Evolutionary conservation across 2,329 filamentous ascomycete genomes (phyloP), one percentile per base, ranked within the genome.

Genomic region (Macrophomina pseudophaseolina): DNA sequence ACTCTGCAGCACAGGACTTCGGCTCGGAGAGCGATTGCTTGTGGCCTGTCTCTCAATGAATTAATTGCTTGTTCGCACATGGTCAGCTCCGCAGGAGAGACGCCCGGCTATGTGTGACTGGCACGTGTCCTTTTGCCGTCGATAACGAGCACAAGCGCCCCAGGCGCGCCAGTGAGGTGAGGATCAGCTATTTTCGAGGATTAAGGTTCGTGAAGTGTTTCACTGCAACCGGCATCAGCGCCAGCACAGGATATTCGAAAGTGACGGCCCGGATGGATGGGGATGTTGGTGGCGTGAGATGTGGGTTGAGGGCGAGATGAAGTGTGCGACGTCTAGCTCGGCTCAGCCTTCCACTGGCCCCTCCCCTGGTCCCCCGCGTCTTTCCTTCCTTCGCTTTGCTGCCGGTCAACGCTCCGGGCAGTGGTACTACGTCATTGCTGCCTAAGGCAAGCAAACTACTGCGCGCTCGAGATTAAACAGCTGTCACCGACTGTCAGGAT

Each of bases 261-360:
- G 49, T 14, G 23, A 38, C 42, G 11, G 28, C n/a, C n/a, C 2
- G 46, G 11, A 23, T 23, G 23, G 23, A 23, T 23, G 23, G 23
- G 23, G 23, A 23, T 23, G 23, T 23, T 12, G 54, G 54, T 62
- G 58, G 58, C 58, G 58, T 62, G 58, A 62, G 56, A 60, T n/a
- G 30, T n/a, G 14, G 18, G 30, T 14, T 35, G 30, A 33, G 51
- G 42, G 11, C 38, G 30, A 48, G 42, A 60, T 59, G 56, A 62
- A 14, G 44, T 35, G 58, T 49, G 58, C 58, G 58, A 62, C 58
- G 33, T 48, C 14, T 35, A 30, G 58, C 42, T 38, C 58, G 54
- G 38, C 38, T 59, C 54, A 33, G 53, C 53, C 23, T 42, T 23
- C 53, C 53, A 5, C 16, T 49, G 6, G 44, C 44, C 46, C 42